These are phyloP conservation scores for Anacardium occidentale DNA, from an alignment of 345 rosid genomes.

Conservation along the genomic window DNA sequence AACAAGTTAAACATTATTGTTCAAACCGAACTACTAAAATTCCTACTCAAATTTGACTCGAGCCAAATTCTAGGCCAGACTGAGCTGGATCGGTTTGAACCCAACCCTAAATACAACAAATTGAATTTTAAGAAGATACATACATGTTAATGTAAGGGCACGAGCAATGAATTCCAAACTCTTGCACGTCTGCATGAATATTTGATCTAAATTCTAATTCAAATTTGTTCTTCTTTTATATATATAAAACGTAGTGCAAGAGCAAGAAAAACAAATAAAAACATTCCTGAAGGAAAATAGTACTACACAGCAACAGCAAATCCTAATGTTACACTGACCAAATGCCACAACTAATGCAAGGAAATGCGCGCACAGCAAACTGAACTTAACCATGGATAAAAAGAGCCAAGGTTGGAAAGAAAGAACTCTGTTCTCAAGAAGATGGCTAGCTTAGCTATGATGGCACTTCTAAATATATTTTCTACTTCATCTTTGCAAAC, in stretches of 20 bases:
- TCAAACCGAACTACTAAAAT: too few species aligned
- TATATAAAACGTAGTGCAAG: background rate
- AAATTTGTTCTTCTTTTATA: too few species aligned
- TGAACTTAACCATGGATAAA: background rate
- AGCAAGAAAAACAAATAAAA: background rate
- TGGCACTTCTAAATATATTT: background rate
- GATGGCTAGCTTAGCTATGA: background rate
- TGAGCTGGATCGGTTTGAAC: too few species aligned
- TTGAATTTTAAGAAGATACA: too few species aligned
- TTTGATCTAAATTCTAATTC: too few species aligned
- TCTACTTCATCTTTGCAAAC: slow-evolving; percentile 8
- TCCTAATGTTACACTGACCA: slow-evolving; percentile 16
- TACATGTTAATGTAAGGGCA: too few species aligned
- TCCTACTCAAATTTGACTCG: too few species aligned
- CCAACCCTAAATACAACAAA: too few species aligned
- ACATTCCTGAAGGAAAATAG: background rate
- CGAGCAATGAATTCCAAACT: background rate
- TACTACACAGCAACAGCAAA: slow-evolving; percentile 6
- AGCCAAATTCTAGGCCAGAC: too few species aligned
- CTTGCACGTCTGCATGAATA: background rate
- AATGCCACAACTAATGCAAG: slow-evolving; percentile 10
- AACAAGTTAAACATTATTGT: too few species aligned
- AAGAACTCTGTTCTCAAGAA: background rate
- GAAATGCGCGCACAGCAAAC: slow-evolving; percentile 14
- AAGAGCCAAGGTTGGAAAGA: background rate